Evolutionary conservation across 2,329 filamentous ascomycete genomes (phyloP).

Genomic region (Colletotrichum coccodes): DNA sequence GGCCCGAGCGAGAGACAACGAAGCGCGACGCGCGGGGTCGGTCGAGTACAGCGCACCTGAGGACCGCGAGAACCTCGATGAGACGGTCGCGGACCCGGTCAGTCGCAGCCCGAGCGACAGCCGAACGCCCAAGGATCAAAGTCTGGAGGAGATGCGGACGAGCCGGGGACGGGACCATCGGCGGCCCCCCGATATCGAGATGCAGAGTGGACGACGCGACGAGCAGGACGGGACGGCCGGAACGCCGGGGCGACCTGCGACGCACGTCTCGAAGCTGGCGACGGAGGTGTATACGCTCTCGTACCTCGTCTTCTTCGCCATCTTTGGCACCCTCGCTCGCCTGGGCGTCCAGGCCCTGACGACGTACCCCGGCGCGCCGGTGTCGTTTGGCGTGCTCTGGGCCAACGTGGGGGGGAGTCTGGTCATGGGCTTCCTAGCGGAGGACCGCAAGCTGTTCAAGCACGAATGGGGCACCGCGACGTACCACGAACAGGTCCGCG

Average conservation of each 20-base stretch:
- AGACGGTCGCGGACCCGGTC: slow-evolving; percentile 47
- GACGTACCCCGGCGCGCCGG: slow-evolving; percentile 79
- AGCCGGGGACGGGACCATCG: neutral
- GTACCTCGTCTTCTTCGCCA: slow-evolving; percentile 86
- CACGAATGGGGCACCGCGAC: slow-evolving; percentile 68
- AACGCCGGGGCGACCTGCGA: neutral
- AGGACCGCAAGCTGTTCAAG: slow-evolving; percentile 81
- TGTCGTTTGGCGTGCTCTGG: slow-evolving; percentile 82
- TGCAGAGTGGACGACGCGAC: neutral
- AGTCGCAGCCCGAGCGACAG: neutral
- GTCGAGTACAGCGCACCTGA: slow-evolving; percentile 40
- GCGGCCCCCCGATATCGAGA: neutral
- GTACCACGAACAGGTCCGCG: slow-evolving; percentile 47
- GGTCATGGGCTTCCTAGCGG: slow-evolving; percentile 85
- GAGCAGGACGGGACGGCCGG: neutral
- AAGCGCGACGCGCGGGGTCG: neutral
- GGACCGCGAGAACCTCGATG: slow-evolving; percentile 54
- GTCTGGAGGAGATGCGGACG: slow-evolving; percentile 25
- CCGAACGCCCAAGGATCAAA: neutral
- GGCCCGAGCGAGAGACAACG: neutral
- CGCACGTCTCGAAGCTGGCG: slow-evolving; percentile 56
- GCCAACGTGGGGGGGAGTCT: slow-evolving; percentile 86
- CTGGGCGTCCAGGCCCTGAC: slow-evolving; percentile 84
- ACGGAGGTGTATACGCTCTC: slow-evolving; percentile 78
- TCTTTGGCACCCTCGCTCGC: slow-evolving; percentile 85